Base-by-base conservation (phyloP, 2,329 filamentous ascomycete species). In the Fusarium sp. region DNA sequence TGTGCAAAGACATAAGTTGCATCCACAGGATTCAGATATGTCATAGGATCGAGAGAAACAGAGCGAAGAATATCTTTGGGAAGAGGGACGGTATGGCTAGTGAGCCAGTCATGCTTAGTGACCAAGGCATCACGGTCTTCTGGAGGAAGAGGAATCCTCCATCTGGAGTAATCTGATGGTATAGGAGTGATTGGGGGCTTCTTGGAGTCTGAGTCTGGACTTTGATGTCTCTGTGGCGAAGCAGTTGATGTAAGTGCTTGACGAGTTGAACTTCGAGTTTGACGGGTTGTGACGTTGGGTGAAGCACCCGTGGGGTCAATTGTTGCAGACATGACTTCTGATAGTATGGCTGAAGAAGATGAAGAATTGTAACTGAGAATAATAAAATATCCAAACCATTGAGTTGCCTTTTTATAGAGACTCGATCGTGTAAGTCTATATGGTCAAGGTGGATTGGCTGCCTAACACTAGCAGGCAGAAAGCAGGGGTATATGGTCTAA, bases 1-100 rank as follows among this genome's bases (percentile, higher is more conserved):
- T 85, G 83, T 0, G 82, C 82, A 64, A 86, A 87, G 25, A 87
- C 80, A 7, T 85, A 77, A 7, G 80, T 80, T 34, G 78, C 74
- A 9, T 46, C 60, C 11, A 68, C 50, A 6, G 68, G 61, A 54
- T 58, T 62, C 5, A 30, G 18, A 10, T 54, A 62, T 16, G 40
- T 45, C 10, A 34, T 27, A 65, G 63, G 47, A 10, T 49, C 55
- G 9, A 56, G 23, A 46, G 11, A 18, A 16, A 54, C n/a, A 20
- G 54, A 32, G 23, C 14, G 32, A 20, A 46, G 23, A 16, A 71
- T 53, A 41, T 63, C 62, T 7, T 47, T 32, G 3, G 71, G 67
- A 5, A 72, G 60, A 13, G 63, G 16, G 27, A 76, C 16, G 3
- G 67, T 57, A 58, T 76, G 27, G 16, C 51, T 69, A n/a, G 60